Evolutionary conservation across 1,284 basidiomycete genomes (phyloP).

Genomic region (Dichomitus squalens): DNA sequence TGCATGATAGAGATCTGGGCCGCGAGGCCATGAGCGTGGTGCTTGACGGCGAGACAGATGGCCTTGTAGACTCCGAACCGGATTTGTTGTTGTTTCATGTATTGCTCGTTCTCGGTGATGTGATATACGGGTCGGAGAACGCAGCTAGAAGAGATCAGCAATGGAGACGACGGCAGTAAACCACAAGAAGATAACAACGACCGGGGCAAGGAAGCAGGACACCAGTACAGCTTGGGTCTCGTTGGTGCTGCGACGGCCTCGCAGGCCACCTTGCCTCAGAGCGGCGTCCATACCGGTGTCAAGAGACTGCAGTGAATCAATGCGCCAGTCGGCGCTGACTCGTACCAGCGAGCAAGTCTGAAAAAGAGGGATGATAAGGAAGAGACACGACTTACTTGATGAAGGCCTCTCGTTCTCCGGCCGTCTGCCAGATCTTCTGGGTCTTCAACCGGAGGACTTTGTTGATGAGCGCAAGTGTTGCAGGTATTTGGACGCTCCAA

Average conservation of each 20-base stretch:
- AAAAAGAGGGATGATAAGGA: neutral
- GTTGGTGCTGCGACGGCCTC: no score
- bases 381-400: slow-evolving; percentile 59
- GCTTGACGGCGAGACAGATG: slow-evolving; percentile 91
- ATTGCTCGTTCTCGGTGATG: slow-evolving; percentile 83
- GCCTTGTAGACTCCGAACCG: slow-evolving; percentile 83
- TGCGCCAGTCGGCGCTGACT: no score
- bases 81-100: slow-evolving; percentile 83
- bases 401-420: slow-evolving; percentile 82
- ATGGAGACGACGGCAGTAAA: no score
- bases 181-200: no score
- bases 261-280: no score
- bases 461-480: slow-evolving; percentile 67
- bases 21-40: slow-evolving; percentile 82
- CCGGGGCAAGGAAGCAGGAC: no score
- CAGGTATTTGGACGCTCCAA: slow-evolving; percentile 80
- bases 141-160: slow-evolving; percentile 57
- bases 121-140: slow-evolving; percentile 87
- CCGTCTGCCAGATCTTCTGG: slow-evolving; percentile 86
- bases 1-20: slow-evolving; percentile 93
- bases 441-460: slow-evolving; percentile 77
- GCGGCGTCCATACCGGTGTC: no score
- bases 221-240: no score
- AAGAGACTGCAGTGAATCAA: no score
- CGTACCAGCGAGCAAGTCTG: neutral